These are phyloP conservation scores for Hsuehochloa calcarea DNA, from an alignment of 176 grass and related monocot species.

Conservation along the genomic window DNA sequence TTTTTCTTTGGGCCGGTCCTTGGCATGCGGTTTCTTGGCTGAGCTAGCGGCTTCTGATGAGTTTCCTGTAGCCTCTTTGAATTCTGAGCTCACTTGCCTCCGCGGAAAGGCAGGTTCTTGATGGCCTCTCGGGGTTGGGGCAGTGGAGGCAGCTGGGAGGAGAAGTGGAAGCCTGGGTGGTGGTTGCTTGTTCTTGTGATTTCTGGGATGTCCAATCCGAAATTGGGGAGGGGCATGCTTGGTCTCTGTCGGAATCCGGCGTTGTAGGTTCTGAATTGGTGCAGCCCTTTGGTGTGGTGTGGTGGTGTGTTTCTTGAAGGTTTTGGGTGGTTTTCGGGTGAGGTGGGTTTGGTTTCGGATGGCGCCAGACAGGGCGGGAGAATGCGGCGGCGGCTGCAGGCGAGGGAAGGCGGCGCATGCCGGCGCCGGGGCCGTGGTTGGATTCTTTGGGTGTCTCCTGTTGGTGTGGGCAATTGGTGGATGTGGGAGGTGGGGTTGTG, in stretches of 20 bases:
- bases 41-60: slow-evolving; percentile 2
- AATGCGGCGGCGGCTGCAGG: slow-evolving; percentile 23
- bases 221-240: not conserved
- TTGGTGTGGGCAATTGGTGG: slow-evolving; percentile 31
- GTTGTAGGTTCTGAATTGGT: slow-evolving; percentile 26
- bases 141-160: not conserved
- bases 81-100: slow-evolving; percentile 1
- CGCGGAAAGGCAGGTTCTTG: slow-evolving; percentile 6
- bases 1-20: not conserved
- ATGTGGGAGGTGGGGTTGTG: slow-evolving; percentile 18
- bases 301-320: slow-evolving; percentile 42
- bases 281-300: slow-evolving; percentile 10
- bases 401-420: slow-evolving; percentile 6
- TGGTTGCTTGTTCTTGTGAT: slow-evolving; percentile 6
- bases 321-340: slow-evolving; percentile 11
- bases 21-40: not conserved
- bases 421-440: slow-evolving; percentile 4
- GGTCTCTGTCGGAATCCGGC: slow-evolving; percentile 4
- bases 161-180: slow-evolving; percentile 16
- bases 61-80: not conserved
- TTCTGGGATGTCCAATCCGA: slow-evolving; percentile 10
- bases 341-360: slow-evolving; percentile 15
- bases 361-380: not conserved
- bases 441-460: slow-evolving; percentile 25
- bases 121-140: not conserved